Conservation (phyloP, 2,329 filamentous ascomycete genomes). For the Waltergamsia citrina region DNA sequence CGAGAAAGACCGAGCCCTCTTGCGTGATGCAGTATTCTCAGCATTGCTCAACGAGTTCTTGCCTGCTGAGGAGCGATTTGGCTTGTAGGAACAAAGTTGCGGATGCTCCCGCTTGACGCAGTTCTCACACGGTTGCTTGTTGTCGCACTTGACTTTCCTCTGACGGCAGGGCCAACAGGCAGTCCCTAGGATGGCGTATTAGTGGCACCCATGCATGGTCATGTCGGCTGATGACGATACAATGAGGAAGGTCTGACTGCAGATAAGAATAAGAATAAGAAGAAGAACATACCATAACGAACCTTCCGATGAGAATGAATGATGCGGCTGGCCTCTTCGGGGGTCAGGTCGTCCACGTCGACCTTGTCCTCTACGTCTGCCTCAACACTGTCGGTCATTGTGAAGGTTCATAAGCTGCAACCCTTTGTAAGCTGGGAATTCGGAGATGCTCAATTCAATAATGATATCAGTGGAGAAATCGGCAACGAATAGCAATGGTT, state of each 20-base stretch:
- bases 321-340: conserved; percentile 58
- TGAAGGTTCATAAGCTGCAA: too few species aligned
- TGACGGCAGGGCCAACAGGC: conserved; percentile 60
- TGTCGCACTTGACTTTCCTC: conserved; percentile 61
- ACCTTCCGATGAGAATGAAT: conserved; percentile 63
- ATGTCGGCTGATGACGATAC: neutral
- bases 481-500: too few species aligned
- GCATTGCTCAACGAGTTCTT: conserved; percentile 19
- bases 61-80: conserved; percentile 36
- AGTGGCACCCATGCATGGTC: neutral
- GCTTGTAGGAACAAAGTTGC: conserved; percentile 57
- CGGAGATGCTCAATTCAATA: too few species aligned
- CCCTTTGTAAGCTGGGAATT: too few species aligned
- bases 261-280: neutral
- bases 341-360: conserved; percentile 46
- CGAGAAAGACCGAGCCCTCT: conserved; percentile 22
- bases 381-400: conserved; percentile 33
- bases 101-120: conserved; percentile 58
- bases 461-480: too few species aligned
- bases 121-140: conserved; percentile 59
- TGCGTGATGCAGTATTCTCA: conserved; percentile 14
- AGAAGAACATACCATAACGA: conserved; percentile 43
- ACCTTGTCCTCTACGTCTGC: conserved; percentile 29
- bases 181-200: conserved; percentile 32
- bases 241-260: neutral